Evolutionary conservation across 495 filamentous ascomycete species (phyloP).

Genomic region (Xylaria scruposa): DNA sequence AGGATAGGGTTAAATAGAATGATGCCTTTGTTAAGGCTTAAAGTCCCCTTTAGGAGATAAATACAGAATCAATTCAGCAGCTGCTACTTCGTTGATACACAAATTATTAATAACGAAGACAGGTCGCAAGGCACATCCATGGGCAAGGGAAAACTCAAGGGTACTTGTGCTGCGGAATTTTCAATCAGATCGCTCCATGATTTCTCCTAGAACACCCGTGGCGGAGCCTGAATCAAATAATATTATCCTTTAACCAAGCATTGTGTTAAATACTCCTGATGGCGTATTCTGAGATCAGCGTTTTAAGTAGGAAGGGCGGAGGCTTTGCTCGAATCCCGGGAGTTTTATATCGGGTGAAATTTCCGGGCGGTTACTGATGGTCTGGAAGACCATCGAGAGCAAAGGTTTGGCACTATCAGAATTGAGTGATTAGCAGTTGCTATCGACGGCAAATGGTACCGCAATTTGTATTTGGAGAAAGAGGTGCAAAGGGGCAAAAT

Average conservation of each 20-base stretch:
- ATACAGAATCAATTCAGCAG: neutral
- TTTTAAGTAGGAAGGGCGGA: constrained; percentile 19
- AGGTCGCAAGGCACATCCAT: neutral
- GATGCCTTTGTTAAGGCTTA: neutral
- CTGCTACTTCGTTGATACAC: constrained; percentile 6
- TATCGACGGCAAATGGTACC: neutral
- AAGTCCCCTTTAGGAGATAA: neutral
- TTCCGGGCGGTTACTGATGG: constrained; percentile 32
- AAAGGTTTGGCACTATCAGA: constrained; percentile 38
- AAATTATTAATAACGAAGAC: constrained; percentile 4
- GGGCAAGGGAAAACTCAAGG: constrained; percentile 19
- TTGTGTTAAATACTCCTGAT: constrained; percentile 18
- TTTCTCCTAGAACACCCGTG: constrained; percentile 15
- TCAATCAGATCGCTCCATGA: constrained; percentile 16
- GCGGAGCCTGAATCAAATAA: constrained; percentile 23
- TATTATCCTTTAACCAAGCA: constrained; percentile 17
- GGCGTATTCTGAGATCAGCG: constrained; percentile 19
- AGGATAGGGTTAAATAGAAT: neutral
- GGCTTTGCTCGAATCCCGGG: constrained; percentile 22
- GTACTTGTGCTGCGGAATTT: constrained; percentile 11
- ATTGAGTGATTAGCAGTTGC: neutral
- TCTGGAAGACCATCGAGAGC: constrained; percentile 47
- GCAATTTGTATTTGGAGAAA: neutral
- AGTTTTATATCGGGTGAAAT: constrained; percentile 11
- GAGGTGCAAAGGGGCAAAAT: neutral